phyloP scores from a whole-genome alignment of 257 asterid genomes.

The Voacanga thouarsii region DNA sequence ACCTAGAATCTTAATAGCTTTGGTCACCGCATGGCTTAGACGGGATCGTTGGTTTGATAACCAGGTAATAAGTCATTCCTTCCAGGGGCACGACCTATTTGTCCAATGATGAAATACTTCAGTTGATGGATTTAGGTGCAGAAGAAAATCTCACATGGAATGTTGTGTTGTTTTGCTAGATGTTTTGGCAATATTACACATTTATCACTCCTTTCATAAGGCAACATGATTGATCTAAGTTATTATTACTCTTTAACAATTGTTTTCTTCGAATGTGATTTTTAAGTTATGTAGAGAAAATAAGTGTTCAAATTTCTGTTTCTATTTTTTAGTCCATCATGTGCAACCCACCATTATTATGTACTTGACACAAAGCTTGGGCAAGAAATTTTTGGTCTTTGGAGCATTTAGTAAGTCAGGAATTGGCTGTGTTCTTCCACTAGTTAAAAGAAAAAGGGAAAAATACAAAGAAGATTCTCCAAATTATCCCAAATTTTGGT shows the following conservation, averaged over 20 bases:
- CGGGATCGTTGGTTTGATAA: constrained; percentile 98
- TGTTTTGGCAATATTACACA: neutral
- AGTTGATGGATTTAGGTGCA: neutral
- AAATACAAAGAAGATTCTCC: neutral
- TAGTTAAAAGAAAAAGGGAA: neutral
- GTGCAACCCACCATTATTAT: neutral
- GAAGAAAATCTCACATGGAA: neutral
- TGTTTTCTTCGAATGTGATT: neutral
- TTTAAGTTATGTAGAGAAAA: neutral
- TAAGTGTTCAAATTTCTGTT: neutral
- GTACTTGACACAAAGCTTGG: neutral
- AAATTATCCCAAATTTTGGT: neutral
- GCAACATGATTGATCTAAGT: neutral
- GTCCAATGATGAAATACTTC: no score
- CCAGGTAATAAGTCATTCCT: constrained; percentile 44
- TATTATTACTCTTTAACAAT: neutral
- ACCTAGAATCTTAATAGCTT: constrained; percentile 88
- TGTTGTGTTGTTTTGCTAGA: neutral
- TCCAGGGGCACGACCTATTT: neutral
- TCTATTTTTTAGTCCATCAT: no score
- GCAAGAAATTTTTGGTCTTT: neutral
- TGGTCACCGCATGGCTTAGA: constrained; percentile 94
- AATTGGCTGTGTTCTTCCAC: neutral
- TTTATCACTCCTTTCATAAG: neutral
- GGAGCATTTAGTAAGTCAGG: neutral